phyloP scores from a whole-genome alignment of 2,329 filamentous ascomycete species.

The Fusarium sambucinum region DNA sequence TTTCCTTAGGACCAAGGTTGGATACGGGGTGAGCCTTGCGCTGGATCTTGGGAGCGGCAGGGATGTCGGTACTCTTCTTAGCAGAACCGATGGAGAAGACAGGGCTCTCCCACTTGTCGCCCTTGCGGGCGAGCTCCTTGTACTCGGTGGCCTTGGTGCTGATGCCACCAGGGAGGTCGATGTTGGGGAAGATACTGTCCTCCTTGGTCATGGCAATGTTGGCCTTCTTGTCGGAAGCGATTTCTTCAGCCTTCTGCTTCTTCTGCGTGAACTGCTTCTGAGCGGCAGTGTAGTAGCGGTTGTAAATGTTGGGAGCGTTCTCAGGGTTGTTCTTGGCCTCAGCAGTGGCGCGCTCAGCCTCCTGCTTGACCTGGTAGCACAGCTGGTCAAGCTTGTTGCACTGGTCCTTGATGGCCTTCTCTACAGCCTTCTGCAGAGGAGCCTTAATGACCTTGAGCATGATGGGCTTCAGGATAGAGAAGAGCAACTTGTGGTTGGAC shows the following conservation, averaged over 20 bases:
- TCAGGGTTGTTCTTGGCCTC: constrained; percentile 72
- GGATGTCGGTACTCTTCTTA: constrained; percentile 77
- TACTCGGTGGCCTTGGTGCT: constrained; percentile 95
- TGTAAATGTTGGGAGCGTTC: constrained; percentile 84
- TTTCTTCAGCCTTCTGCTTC: constrained; percentile 79
- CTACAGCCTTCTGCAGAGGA: constrained; percentile 85
- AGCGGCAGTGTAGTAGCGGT: constrained; percentile 80
- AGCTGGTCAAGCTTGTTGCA: constrained; percentile 80
- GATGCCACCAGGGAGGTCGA: constrained; percentile 84
- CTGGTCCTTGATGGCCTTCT: constrained; percentile 88
- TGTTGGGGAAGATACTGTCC: constrained; percentile 88
- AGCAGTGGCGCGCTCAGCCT: constrained; percentile 79
- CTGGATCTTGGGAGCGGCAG: constrained; percentile 65
- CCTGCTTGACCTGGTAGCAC: constrained; percentile 81
- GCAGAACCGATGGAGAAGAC: constrained; percentile 90
- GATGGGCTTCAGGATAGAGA: constrained; percentile 86
- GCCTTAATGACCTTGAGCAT: constrained; percentile 87
- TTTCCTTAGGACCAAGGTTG: constrained; percentile 21
- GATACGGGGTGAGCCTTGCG: constrained; percentile 56
- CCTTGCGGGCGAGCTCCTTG: constrained; percentile 86
- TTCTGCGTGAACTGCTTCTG: constrained; percentile 80
- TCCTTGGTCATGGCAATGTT: constrained; percentile 72
- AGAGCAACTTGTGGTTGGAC: constrained; percentile 94
- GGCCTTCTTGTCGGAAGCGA: constrained; percentile 75
- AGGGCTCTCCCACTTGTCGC: constrained; percentile 93